phyloP scores from a whole-genome alignment of 2,329 filamentous ascomycete genomes.

The Chrysosporium keratinophilum region DNA sequence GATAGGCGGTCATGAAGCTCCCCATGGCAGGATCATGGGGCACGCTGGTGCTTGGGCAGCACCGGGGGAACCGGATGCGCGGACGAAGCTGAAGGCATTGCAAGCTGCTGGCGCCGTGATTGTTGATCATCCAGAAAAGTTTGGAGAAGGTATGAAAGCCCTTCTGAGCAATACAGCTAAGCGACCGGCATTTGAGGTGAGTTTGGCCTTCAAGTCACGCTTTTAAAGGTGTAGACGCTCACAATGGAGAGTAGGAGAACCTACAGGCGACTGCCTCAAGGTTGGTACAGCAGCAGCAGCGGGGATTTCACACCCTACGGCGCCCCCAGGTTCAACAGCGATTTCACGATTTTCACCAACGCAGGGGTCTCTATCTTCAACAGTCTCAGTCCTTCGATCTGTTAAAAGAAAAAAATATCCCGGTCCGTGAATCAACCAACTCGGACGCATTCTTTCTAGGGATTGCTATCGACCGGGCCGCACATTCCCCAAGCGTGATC shows the following conservation, averaged over 20 bases:
- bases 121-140: slow-evolving; percentile 65
- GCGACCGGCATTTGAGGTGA: slow-evolving; percentile 20
- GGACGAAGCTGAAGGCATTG: slow-evolving; percentile 58
- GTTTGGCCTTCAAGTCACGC: slow-evolving; percentile 1
- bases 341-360: slow-evolving; percentile 26
- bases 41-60: slow-evolving; percentile 66
- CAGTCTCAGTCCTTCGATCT: slow-evolving; percentile 46
- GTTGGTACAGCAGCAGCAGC: slow-evolving; percentile 41
- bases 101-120: slow-evolving; percentile 56
- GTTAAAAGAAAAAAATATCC: slow-evolving; percentile 43
- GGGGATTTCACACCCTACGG: slow-evolving; percentile 43
- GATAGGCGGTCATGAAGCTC: slow-evolving; percentile 56
- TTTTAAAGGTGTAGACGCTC: neutral
- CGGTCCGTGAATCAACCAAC: slow-evolving; percentile 31
- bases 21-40: slow-evolving; percentile 59
- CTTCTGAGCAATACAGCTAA: slow-evolving; percentile 41
- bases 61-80: slow-evolving; percentile 54
- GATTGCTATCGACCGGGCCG: slow-evolving; percentile 55
- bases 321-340: slow-evolving; percentile 8
- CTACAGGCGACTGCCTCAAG: slow-evolving; percentile 14
- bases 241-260: neutral
- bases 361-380: slow-evolving; percentile 47
- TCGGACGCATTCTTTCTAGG: slow-evolving; percentile 45
- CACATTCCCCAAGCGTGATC: slow-evolving; percentile 53
- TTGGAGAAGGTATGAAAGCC: slow-evolving; percentile 57